Evolutionary conservation across 2,329 filamentous ascomycete species (phyloP).

Genomic region (Penicillium nordicum): DNA sequence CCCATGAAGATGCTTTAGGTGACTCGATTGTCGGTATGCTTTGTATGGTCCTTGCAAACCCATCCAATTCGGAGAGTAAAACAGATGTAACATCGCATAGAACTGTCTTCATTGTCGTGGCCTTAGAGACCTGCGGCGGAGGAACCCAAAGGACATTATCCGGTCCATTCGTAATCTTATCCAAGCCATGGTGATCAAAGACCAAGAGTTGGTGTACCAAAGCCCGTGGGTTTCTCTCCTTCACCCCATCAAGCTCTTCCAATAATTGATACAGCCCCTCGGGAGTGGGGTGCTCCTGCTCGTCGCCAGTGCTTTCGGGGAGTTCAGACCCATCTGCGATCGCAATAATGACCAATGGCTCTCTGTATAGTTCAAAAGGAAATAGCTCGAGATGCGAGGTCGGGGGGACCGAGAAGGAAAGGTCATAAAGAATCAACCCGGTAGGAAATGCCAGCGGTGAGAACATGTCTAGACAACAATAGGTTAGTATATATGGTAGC

Average conservation of each 20-base stretch:
- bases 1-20: conserved; percentile 53
- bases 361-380: conserved; percentile 86
- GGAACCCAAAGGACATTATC: conserved; percentile 72
- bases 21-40: conserved; percentile 73
- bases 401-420: conserved; percentile 76
- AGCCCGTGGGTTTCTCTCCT: conserved; percentile 70
- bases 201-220: conserved; percentile 75
- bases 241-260: conserved; percentile 67
- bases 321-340: conserved; percentile 78
- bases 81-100: conserved; percentile 76
- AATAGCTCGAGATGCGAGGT: conserved; percentile 73
- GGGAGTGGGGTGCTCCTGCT: conserved; percentile 35
- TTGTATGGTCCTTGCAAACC: conserved; percentile 69
- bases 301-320: conserved; percentile 29
- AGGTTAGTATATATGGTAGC: conserved; percentile 21
- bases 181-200: conserved; percentile 65
- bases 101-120: conserved; percentile 76
- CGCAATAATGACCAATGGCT: conserved; percentile 78
- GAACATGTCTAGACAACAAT: conserved; percentile 70
- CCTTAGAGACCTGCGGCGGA: conserved; percentile 62
- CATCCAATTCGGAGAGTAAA: conserved; percentile 71
- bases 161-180: conserved; percentile 53
- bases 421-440: conserved; percentile 83
- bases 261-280: conserved; percentile 40
- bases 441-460: conserved; percentile 83